Base-by-base conservation (phyloP, 108 stramenopile species). In the Bacterosira constricta region DNA sequence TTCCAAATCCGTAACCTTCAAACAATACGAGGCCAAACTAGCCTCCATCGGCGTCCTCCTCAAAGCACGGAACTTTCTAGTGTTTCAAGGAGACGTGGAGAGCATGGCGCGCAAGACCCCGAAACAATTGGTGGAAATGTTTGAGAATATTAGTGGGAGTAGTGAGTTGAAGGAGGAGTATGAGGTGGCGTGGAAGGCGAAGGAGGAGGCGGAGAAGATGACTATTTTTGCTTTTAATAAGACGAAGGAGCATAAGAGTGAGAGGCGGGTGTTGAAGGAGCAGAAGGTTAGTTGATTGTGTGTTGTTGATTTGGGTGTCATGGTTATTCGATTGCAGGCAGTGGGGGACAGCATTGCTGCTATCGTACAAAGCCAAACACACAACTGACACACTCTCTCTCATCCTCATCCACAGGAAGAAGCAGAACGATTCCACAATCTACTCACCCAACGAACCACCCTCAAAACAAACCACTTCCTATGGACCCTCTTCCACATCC, bases 11-110 rank as follows among this genome's bases (percentile, higher is more conserved):
- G 90, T 96, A 27, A 52, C 94, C 12, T 88, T 81, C 65, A 88
- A 94, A 20, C 73, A 87, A 52, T 99, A 99, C 71, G 97, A 97
- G 77, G 56, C 74, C 2, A 79, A 78, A 10, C 83, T 96, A 47
- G 88, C 82, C 12, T 66, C 84, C 12, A 98, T 99, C 73, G 98
- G 98, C n/a, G 97, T 99, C 10, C 80, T 98, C 50, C 86, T 97
- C 71, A 97, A 97, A 71, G 97, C 97, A 4, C 85, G 98, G n/a
- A 99, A 99, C 82, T 99, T 99, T 79, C 76, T 99, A 21, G 98
- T 99, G 18, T 99, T 99, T 81, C 97, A 97, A 67, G 99, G 99
- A 13, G 99, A 99, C 79, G 98, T 99, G 23, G 98, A 99, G 76
- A 80, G 86, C 42, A 85, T 99, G 72, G 98, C 98, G 0, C 81